Conservation (phyloP, 345 rosid species). For the Syzygium aromaticum region DNA sequence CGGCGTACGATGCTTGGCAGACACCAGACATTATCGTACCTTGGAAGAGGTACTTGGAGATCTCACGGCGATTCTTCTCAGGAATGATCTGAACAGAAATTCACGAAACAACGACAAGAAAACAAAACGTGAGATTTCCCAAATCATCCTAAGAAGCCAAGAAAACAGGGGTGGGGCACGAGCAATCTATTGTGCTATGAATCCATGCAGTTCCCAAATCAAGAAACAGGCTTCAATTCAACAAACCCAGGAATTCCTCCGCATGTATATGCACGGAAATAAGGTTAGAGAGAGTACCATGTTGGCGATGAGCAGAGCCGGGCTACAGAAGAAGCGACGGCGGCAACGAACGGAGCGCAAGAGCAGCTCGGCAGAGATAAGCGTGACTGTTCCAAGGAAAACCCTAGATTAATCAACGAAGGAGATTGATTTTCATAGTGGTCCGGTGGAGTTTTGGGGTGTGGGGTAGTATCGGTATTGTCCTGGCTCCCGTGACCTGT, state of each 20-base stretch:
- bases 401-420: neutral
- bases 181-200: neutral
- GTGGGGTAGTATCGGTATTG: neutral
- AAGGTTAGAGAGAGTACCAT: neutral
- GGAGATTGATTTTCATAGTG: neutral
- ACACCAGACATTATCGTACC: slow-evolving; percentile 21
- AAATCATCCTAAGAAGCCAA: neutral
- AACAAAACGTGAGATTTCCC: neutral
- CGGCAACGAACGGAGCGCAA: neutral
- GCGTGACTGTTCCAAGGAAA: neutral
- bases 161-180: neutral
- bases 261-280: neutral
- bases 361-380: neutral
- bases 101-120: neutral
- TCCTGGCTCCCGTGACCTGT: neutral
- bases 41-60: slow-evolving; percentile 89
- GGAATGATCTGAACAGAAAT: slow-evolving; percentile 49
- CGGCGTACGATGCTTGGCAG: neutral
- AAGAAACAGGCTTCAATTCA: neutral
- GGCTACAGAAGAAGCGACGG: neutral
- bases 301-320: neutral
- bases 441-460: neutral
- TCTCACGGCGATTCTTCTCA: slow-evolving; percentile 85
- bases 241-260: neutral
- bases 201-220: neutral